These are phyloP conservation scores for Venturia effusa DNA, from an alignment of 2,329 filamentous ascomycete genomes.

Conservation along the genomic window DNA sequence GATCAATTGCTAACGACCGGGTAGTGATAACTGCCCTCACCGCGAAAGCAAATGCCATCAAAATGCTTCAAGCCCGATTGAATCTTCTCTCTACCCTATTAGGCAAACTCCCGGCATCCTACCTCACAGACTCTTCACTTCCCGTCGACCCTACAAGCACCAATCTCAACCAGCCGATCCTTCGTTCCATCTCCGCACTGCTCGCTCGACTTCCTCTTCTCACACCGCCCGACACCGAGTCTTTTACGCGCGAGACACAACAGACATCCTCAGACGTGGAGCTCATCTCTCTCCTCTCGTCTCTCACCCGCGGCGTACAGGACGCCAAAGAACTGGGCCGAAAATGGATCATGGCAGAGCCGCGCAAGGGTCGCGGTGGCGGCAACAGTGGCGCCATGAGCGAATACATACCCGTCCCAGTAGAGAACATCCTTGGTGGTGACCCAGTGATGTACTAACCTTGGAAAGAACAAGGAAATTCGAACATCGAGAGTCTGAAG, in stretches of 20 bases:
- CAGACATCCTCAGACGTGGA: conserved; percentile 10
- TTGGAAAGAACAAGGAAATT: background rate
- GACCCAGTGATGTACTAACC: background rate
- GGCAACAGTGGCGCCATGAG: background rate
- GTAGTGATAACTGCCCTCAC: conserved; percentile 57
- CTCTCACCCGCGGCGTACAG: background rate
- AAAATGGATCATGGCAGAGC: conserved; percentile 6
- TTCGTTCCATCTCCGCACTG: conserved; percentile 81
- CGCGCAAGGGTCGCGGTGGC: conserved; percentile 8
- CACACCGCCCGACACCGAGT: conserved; percentile 52
- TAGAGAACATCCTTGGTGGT: background rate
- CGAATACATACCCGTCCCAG: background rate
- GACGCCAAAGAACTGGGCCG: conserved; percentile 9
- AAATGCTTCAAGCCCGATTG: conserved; percentile 65
- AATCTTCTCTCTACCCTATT: conserved; percentile 57
- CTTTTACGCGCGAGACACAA: conserved; percentile 7
- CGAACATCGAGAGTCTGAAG: background rate
- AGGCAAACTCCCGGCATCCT: conserved; percentile 55
- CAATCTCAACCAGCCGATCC: conserved; percentile 52
- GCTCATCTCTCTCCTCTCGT: conserved; percentile 9
- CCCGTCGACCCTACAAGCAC: conserved; percentile 21
- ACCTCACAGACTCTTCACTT: conserved; percentile 39
- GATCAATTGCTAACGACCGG: conserved; percentile 11
- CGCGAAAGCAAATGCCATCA: conserved; percentile 83
- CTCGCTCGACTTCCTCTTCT: conserved; percentile 75